These are phyloP conservation scores for Phytophthora idaei DNA, from an alignment of 352 stramenopile species.

Conservation along the genomic window DNA sequence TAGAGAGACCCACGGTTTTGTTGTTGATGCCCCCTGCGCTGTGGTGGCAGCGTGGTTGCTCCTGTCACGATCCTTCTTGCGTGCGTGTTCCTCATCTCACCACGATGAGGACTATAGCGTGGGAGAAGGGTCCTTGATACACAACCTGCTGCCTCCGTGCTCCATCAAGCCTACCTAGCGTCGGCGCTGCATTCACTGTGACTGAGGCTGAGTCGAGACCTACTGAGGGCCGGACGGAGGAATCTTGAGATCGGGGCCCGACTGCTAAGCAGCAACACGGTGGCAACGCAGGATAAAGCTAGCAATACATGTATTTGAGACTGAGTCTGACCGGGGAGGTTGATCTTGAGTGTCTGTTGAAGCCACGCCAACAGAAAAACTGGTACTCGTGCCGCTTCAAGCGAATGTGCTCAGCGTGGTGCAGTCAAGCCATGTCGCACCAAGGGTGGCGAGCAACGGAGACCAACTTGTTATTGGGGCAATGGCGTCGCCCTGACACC, in stretches of 20 bases:
- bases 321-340: conserved; percentile 13
- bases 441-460: background rate
- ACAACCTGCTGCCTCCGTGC: conserved; percentile 13
- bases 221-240: conserved; percentile 4
- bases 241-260: background rate
- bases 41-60: conserved; percentile 6
- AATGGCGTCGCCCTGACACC: background rate
- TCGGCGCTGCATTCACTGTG: conserved; percentile 10
- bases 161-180: conserved; percentile 4
- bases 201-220: background rate
- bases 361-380: conserved; percentile 1
- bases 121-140: conserved; percentile 17
- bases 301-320: conserved; percentile 33
- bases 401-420: too few species aligned
- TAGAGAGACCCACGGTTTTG: conserved; percentile 42
- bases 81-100: conserved; percentile 25
- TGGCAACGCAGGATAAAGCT: conserved; percentile 17
- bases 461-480: background rate
- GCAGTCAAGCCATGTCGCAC: conserved; percentile 7
- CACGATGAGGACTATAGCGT: conserved; percentile 8
- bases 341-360: background rate
- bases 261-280: conserved; percentile 17
- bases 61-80: conserved; percentile 12
- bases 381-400: conserved; percentile 6
- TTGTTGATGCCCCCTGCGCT: conserved; percentile 24